Base-by-base conservation (phyloP, 2,329 filamentous ascomycete genomes). In the Cyanodermella asteris region DNA sequence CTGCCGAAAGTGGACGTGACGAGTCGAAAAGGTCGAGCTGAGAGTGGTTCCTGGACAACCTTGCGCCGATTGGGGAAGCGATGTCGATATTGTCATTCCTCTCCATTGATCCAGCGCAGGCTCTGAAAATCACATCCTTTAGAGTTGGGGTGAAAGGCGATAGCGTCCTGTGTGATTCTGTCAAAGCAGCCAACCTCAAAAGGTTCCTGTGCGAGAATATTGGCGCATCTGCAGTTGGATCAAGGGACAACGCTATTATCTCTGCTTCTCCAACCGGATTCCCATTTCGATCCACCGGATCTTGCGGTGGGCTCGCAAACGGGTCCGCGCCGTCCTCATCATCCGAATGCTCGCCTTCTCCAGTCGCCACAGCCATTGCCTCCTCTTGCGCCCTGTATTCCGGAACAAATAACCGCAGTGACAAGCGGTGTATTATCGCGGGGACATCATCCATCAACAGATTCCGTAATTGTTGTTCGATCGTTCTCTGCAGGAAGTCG, bases 361-460 rank as follows among this genome's bases (percentile, higher is more conserved):
- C 44, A 7, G 53, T 43, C 34, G 53, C 37, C 22, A 53, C 42
- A 23, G 66, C 57, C n/a, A n/a, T n/a, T 32, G 67, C 60, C 18
- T 59, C 58, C 36, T 77, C 72, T 24, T 67, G 64, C 13, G 66
- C 61, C 25, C 69, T 61, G 44, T 87, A 78, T 37, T 94, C 84
- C 0, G 82, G 78, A 27, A 80, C 87, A 72, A 81, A 91, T 24
- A 93, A 51, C 35, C 77, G 70, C 29, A 94, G 55, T 0, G 84
- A 94, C 12, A 97, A 54, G 25, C 81, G 68, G 49, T 97, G 87
- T 32, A 97, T 91, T 31, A 94, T 94, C 24, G 84, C 82, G 1
- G 87, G 87, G 13, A 97, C 53, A 46, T 97, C 87, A 35, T 97
- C 84, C 81, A 94, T 94, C 59, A 97, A 91, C 35, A 97, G 46